These are phyloP conservation scores for Lentinula detonsa DNA, from an alignment of 768 basidiomycete species.

Conservation along the genomic window DNA sequence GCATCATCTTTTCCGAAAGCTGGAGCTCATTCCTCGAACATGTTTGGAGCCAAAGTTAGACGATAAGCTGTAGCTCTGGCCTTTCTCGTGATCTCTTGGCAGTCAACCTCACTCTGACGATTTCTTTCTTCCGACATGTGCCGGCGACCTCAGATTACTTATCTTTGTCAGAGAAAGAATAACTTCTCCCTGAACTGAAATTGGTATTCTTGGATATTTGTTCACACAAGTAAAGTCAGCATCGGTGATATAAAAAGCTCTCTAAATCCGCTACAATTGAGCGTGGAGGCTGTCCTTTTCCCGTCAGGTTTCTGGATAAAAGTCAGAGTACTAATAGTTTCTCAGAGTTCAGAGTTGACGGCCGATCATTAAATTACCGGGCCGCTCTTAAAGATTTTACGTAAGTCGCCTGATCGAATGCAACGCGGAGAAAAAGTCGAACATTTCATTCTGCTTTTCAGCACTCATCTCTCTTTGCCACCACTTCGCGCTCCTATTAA, in stretches of 20 bases:
- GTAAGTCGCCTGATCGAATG: background rate
- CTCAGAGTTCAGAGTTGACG: too few species aligned
- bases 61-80: background rate
- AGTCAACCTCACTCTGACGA: constrained; percentile 2
- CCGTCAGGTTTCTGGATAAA: background rate
- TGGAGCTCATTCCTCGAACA: constrained; percentile 11
- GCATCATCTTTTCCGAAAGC: constrained; percentile 18
- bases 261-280: background rate
- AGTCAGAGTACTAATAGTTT: too few species aligned
- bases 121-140: background rate
- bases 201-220: background rate
- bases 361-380: background rate
- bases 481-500: background rate
- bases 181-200: background rate
- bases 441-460: background rate
- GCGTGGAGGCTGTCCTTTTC: background rate
- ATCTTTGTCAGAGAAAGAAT: background rate
- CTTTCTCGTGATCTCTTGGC: background rate
- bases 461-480: background rate
- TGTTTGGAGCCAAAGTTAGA: background rate
- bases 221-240: background rate
- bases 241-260: background rate
- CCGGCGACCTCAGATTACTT: background rate
- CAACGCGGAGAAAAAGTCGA: background rate
- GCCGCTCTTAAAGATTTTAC: background rate